Base-by-base conservation (phyloP, 192 early-diverging fungal species). In the Gorgonomyces haynaldii region DNA sequence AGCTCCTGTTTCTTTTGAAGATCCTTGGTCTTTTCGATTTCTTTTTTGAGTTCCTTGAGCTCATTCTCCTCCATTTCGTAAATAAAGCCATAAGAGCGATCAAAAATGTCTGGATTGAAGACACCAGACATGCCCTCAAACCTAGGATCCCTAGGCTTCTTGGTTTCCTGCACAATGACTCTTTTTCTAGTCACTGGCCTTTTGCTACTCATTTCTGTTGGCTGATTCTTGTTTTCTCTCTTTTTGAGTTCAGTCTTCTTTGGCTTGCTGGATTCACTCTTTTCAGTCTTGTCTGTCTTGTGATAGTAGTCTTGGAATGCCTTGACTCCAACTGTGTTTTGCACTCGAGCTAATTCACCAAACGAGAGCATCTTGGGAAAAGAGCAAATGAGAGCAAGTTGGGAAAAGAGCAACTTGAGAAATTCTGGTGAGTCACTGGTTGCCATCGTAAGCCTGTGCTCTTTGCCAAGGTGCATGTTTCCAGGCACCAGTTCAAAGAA, bases 1-100 rank as follows among this genome's bases (percentile, higher is more conserved):
- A 96, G 57, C 45, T 72, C 60, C 19, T 68, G 64, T 40, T 74
- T 78, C 39, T 72, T 70, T 19, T 60, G 64, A 0, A 56, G 57
- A 52, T 89, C 72, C 19, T 78, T 84, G 38, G 79, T 76, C 45
- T 82, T 83, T 31, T 62, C 60, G 26, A 88, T 68, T 54, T 74
- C 58, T 23, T 72, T 61, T 40, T 68, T 66, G 30, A 98, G 46
- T 54, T 70, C 54, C 37, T 76, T 71, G 26, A 88, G 70, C 61
- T 98, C 95, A 5, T 66, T 55, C 34, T 76, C 60, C 42, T 81
- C 74, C 53, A 88, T 86, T 27, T 88, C 78, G 23, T 84, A 70
- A 19, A 98, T 48, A 61, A 98, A 98, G 0, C 64, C 72, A 64
- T 96, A 98, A 2, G 91, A 86, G 48, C 86, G 84, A 54, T 89